Percentiles rank a stretch among this genome's conserved stretches.
phyloP scores from a whole-genome alignment of 768 basidiomycete genomes.

The Neoboletus magnificus region DNA sequence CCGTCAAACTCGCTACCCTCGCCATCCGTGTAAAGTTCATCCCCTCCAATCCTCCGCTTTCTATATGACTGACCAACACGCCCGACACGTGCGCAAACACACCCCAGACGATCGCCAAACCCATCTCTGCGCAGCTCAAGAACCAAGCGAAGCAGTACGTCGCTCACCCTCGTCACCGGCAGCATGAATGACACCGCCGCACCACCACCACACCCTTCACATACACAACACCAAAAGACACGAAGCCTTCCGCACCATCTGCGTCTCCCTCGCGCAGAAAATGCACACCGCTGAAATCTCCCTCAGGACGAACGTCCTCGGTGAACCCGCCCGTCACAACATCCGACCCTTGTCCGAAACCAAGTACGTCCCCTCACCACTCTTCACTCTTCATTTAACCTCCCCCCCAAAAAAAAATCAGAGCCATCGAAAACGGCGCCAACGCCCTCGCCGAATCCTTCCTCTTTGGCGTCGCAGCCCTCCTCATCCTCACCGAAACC shows the following conservation, averaged over 20 bases:
- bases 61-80: neutral
- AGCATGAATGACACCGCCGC: neutral
- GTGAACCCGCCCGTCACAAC: constrained; percentile 63
- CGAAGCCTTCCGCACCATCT: constrained; percentile 65
- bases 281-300: constrained; percentile 73
- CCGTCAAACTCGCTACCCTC: constrained; percentile 71
- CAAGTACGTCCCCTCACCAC: constrained; percentile 40
- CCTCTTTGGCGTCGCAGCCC: constrained; percentile 72
- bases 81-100: neutral
- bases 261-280: constrained; percentile 69
- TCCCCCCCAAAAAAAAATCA: constrained; percentile 23
- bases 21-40: constrained; percentile 56
- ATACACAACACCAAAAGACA: constrained; percentile 47
- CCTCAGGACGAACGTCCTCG: constrained; percentile 72
- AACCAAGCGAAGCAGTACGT: constrained; percentile 70
- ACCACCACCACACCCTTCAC: neutral
- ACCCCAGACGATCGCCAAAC: constrained; percentile 76
- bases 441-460: constrained; percentile 85
- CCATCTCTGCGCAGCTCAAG: constrained; percentile 67
- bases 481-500: constrained; percentile 70
- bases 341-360: constrained; percentile 77
- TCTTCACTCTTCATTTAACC: neutral
- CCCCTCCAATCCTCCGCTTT: neutral
- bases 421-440: constrained; percentile 84
- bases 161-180: neutral